Conservation (phyloP, 2,329 filamentous ascomycete species). For the Aspergillus niger region DNA sequence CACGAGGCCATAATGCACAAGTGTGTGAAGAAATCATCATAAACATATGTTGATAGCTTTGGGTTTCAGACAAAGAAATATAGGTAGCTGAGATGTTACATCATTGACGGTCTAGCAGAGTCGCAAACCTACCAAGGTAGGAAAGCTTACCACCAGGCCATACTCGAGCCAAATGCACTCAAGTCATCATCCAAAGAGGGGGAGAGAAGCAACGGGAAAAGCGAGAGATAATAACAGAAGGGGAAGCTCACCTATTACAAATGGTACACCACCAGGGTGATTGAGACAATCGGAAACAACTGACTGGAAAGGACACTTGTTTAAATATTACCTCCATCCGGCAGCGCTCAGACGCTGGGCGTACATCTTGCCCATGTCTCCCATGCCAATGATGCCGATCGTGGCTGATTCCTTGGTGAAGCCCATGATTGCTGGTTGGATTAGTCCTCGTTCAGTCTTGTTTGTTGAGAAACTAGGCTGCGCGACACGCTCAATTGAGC, state of each 20-base stretch:
- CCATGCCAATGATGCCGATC: slow-evolving; percentile 97
- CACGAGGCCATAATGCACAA: slow-evolving; percentile 18
- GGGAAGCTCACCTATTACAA: slow-evolving; percentile 34
- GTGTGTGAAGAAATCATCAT: neutral
- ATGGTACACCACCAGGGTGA: slow-evolving; percentile 25
- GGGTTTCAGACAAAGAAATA: slow-evolving; percentile 77
- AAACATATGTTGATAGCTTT: slow-evolving; percentile 4
- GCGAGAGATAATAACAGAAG: slow-evolving; percentile 10
- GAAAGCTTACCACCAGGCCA: slow-evolving; percentile 64
- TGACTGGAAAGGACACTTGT: slow-evolving; percentile 7
- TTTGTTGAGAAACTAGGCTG: neutral
- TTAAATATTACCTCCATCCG: slow-evolving; percentile 73
- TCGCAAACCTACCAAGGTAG: slow-evolving; percentile 67
- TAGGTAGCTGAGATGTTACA: slow-evolving; percentile 99
- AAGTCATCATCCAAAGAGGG: slow-evolving; percentile 81
- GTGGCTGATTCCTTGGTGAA: slow-evolving; percentile 66
- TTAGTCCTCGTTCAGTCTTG: neutral
- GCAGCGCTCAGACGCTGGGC: slow-evolving; percentile 82
- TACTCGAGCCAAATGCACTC: slow-evolving; percentile 99
- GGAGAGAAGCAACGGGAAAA: slow-evolving; percentile 5
- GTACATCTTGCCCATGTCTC: slow-evolving; percentile 99
- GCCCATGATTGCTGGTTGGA: slow-evolving; percentile 28
- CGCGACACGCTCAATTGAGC: neutral
- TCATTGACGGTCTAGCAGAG: slow-evolving; percentile 77
- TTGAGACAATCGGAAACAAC: neutral